Conservation (phyloP, 345 rosid species). For the Gossypium bickii region DNA sequence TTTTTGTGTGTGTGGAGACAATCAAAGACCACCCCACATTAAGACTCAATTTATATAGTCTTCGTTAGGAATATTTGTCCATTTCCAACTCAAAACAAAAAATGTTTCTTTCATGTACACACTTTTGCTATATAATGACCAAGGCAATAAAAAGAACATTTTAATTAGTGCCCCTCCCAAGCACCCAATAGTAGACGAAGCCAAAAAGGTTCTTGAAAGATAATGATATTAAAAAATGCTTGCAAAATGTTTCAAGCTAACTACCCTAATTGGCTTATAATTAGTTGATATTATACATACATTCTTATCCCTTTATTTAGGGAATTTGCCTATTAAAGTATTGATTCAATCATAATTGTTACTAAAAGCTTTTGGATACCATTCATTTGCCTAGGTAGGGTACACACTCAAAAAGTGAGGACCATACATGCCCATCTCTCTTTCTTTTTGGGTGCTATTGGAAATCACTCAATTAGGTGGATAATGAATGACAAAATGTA, state of each 20-base stretch:
- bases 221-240: constrained; percentile 1
- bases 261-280: neutral
- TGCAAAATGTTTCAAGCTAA: constrained; percentile 6
- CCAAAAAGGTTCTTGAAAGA: neutral
- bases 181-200: neutral
- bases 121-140: too few relatives aligned
- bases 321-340: neutral
- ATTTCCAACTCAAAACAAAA: too few relatives aligned
- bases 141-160: neutral
- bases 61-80: too few relatives aligned
- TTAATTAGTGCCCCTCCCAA: neutral
- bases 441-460: neutral
- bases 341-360: neutral
- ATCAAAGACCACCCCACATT: too few relatives aligned
- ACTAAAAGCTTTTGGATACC: neutral
- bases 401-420: neutral
- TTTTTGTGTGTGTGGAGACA: too few relatives aligned
- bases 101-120: too few relatives aligned
- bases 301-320: neutral
- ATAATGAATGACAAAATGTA: too few relatives aligned
- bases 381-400: neutral
- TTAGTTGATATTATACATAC: neutral
- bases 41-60: too few relatives aligned
- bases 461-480: too few relatives aligned
- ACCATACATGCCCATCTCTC: neutral